Conservation (phyloP, 345 rosid species). For the Citrus medica region DNA sequence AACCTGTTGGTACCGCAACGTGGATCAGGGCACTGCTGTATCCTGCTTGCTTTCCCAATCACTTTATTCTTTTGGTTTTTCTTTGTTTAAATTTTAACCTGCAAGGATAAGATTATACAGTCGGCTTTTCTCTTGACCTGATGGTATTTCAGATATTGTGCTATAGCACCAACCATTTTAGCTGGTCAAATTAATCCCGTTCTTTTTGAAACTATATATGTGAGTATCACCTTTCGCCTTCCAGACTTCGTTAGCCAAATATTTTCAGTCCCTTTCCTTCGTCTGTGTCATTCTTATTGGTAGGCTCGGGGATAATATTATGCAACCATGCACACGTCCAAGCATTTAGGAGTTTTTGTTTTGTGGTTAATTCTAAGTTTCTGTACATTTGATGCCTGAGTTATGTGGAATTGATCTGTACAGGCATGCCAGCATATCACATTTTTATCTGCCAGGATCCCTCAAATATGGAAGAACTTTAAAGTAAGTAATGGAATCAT, state of each 20-base stretch:
- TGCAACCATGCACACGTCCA: neutral
- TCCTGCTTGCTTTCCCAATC: conserved; percentile 34
- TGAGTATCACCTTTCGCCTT: conserved; percentile 30
- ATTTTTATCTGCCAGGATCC: conserved; percentile 87
- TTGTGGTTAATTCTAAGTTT: neutral
- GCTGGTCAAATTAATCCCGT: conserved; percentile 77
- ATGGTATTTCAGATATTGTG: conserved; percentile 59
- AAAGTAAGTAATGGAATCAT: conserved; percentile 42
- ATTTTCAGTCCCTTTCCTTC: neutral
- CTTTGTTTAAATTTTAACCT: neutral
- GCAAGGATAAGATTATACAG: neutral
- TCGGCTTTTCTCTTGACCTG: conserved; percentile 28
- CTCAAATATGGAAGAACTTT: conserved; percentile 91
- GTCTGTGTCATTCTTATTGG: neutral
- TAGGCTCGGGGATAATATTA: too few relatives aligned
- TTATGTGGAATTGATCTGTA: conserved; percentile 15
- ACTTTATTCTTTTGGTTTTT: neutral
- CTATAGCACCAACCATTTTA: conserved; percentile 78
- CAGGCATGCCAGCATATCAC: conserved; percentile 98
- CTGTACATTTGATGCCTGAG: neutral
- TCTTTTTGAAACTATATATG: conserved; percentile 91
- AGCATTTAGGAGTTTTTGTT: neutral
- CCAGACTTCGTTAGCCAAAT: conserved; percentile 5
- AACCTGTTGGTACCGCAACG: conserved; percentile 43
- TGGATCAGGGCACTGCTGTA: conserved; percentile 69